phyloP scores from a whole-genome alignment of 768 basidiomycete genomes.

The Mycena pura region DNA sequence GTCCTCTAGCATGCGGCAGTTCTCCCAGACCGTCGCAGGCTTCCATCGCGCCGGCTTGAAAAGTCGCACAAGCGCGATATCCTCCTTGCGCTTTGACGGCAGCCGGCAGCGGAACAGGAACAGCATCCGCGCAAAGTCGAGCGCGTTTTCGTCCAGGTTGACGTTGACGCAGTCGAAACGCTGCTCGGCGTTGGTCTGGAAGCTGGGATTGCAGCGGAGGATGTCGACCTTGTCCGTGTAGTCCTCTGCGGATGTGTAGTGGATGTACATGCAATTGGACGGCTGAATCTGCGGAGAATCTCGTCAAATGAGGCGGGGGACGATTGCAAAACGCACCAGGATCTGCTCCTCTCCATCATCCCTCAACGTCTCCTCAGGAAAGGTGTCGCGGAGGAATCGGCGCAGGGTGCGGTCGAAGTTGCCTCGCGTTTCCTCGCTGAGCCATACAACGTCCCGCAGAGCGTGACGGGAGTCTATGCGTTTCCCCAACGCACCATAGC shows the following conservation, averaged over 20 bases:
- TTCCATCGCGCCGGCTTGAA: constrained; percentile 13
- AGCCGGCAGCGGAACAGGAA: constrained; percentile 6
- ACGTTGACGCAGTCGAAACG: constrained; percentile 18
- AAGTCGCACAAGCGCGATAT: constrained; percentile 9
- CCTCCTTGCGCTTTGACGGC: not conserved
- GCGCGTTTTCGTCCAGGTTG: constrained; percentile 9
- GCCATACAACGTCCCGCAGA: not conserved
- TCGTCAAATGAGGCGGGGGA: not conserved
- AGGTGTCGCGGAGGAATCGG: not conserved
- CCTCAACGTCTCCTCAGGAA: not conserved
- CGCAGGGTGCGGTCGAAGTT: not conserved
- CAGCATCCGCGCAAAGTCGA: not conserved
- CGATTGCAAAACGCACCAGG: not conserved
- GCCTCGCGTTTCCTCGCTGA: not conserved
- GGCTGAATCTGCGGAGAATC: constrained; percentile 13
- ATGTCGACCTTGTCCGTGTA: constrained; percentile 15
- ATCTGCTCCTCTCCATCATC: not conserved
- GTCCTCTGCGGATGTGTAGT: constrained; percentile 22
- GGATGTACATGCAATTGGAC: constrained; percentile 16
- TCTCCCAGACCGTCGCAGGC: constrained; percentile 11
- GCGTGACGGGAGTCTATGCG: not conserved
- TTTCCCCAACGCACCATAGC: not conserved
- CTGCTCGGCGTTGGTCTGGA: constrained; percentile 9
- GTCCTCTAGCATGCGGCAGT: constrained; percentile 12
- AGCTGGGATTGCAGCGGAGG: constrained; percentile 20